phyloP scores from a whole-genome alignment of 495 filamentous ascomycete species.

The Aspergillus coremiiformis region DNA sequence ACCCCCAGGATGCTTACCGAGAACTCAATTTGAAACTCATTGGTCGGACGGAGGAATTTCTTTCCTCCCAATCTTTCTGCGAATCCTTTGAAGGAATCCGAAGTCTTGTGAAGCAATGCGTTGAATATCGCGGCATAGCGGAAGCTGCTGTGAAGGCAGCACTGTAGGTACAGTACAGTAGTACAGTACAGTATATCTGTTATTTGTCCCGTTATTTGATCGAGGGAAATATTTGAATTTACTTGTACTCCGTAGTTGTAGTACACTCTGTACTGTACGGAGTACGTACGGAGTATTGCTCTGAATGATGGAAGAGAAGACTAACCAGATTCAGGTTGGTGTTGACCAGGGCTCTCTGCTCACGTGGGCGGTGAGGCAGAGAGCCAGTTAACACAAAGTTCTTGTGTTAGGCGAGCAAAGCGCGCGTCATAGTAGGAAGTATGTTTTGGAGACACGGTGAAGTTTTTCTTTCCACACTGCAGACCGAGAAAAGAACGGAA shows the following conservation, averaged over 20 bases:
- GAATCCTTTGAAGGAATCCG: conserved; percentile 6
- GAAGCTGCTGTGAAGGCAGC: conserved; percentile 3
- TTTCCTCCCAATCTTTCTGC: conserved; percentile 3
- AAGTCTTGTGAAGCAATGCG: conserved; percentile 10
- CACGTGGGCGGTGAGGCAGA: conserved; percentile 17
- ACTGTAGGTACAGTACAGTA: neutral
- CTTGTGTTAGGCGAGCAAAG: conserved; percentile 2
- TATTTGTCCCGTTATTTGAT: too few species aligned
- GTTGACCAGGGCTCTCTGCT: conserved; percentile 5
- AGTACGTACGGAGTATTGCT: too few species aligned
- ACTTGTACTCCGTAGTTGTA: too few species aligned
- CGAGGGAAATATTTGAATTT: too few species aligned
- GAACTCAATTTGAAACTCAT: conserved; percentile 11
- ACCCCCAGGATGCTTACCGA: conserved; percentile 10
- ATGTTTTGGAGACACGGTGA: neutral
- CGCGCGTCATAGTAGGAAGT: conserved; percentile 2
- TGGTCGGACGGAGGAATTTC: conserved; percentile 12
- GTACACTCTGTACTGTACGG: too few species aligned
- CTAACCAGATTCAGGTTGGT: too few species aligned
- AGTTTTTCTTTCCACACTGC: neutral
- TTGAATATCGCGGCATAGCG: conserved; percentile 11
- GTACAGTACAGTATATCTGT: neutral
- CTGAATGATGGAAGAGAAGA: too few species aligned
- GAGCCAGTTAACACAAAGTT: neutral
- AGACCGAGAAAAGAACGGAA: too few species aligned